phyloP scores from a whole-genome alignment of 768 basidiomycete species.

The Termitomyces sp. region DNA sequence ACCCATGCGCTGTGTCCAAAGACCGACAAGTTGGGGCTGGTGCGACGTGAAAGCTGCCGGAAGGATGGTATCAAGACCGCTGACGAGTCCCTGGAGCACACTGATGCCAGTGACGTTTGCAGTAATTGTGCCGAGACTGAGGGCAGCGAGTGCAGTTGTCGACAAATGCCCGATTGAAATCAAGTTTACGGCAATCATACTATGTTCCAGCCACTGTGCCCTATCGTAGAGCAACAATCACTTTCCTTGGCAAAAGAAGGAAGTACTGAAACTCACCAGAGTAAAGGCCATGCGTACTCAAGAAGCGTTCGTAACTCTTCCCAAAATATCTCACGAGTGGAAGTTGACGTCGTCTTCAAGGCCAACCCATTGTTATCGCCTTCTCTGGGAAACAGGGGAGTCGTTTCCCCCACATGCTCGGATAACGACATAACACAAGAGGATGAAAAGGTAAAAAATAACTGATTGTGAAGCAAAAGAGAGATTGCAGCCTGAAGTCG shows the following conservation, averaged over 20 bases:
- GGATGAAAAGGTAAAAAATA: background rate
- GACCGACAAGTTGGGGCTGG: slow-evolving; percentile 24
- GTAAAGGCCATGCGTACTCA: slow-evolving; percentile 7
- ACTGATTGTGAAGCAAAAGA: background rate
- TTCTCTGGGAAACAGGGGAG: background rate
- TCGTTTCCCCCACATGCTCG: background rate
- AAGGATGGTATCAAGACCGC: background rate
- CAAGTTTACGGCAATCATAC: background rate
- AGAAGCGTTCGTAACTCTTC: slow-evolving; percentile 5
- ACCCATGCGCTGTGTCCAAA: slow-evolving; percentile 55
- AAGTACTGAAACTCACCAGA: background rate
- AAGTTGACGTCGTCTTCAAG: background rate
- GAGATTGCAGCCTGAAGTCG: too few species aligned
- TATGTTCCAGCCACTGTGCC: background rate
- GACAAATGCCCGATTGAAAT: background rate
- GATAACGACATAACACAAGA: background rate
- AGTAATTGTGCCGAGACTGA: background rate
- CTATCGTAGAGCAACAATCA: background rate
- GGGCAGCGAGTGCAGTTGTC: background rate
- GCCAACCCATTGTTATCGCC: background rate
- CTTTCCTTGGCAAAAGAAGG: background rate
- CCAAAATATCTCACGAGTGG: slow-evolving; percentile 2
- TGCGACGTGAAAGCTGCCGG: background rate
- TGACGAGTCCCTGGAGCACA: background rate
- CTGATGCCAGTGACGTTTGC: background rate